These are phyloP conservation scores for Candida sanyaensis DNA, from an alignment of 1,139 yeast species.

Conservation along the genomic window DNA sequence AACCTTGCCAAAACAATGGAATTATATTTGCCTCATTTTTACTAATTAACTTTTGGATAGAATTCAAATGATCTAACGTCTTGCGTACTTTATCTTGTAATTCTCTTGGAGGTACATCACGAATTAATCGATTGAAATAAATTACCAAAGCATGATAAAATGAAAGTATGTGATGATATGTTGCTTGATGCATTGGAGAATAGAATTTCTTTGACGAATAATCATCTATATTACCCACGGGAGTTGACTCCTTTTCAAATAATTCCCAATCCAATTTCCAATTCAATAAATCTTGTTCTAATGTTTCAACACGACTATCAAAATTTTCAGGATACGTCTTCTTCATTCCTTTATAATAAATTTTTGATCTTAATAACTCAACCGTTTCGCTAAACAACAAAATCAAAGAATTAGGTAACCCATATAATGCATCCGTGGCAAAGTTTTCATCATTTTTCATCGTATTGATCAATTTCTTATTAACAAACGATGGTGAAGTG, in stretches of 20 bases:
- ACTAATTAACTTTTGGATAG: constrained; percentile 58
- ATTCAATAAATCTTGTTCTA: constrained; percentile 52
- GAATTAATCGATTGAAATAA: constrained; percentile 72
- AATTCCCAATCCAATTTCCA: constrained; percentile 75
- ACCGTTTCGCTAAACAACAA: constrained; percentile 71
- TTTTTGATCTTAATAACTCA: constrained; percentile 61
- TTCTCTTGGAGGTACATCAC: constrained; percentile 50
- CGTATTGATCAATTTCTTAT: constrained; percentile 46
- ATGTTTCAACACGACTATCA: constrained; percentile 43
- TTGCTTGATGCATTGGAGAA: constrained; percentile 65
- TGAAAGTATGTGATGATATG: constrained; percentile 82
- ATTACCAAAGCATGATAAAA: constrained; percentile 74
- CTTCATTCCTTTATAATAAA: constrained; percentile 44
- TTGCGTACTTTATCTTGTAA: constrained; percentile 61
- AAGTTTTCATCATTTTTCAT: constrained; percentile 55
- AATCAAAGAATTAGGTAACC: constrained; percentile 80
- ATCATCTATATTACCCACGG: constrained; percentile 13
- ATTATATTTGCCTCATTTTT: constrained; percentile 60
- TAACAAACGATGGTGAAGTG: constrained; percentile 45
- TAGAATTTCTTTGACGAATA: constrained; percentile 37
- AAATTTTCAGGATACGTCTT: constrained; percentile 43
- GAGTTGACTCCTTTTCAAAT: constrained; percentile 17
- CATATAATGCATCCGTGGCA: constrained; percentile 81
- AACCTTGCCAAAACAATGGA: constrained; percentile 88
- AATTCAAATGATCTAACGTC: constrained; percentile 66